Evolutionary conservation across 1,284 basidiomycete genomes (phyloP), one percentile per base, ranked within the genome.

Genomic region (Meira miltonrushii): DNA sequence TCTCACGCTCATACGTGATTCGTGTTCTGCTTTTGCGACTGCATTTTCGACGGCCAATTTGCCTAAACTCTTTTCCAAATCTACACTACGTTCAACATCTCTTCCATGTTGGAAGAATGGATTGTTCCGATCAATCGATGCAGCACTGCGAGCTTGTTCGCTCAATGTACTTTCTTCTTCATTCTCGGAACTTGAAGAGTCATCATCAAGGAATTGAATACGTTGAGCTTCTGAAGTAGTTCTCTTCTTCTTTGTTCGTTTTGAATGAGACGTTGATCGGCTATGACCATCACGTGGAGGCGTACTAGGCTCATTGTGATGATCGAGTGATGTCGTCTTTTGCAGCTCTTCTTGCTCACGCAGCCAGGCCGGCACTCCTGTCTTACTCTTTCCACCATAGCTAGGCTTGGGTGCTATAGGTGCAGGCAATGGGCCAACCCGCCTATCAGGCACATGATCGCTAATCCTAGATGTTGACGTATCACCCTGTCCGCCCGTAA

Each of bases 281-380:
- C 21, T 33, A 17, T 53, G 50, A 13, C 19, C n/a, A 53, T 39
- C 50, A 23, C 38, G 38, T 8, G 50, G 50, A 69, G 71, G 5
- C 66, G 70, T 10, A 69, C 64, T 25, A 66, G 67, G 12, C 64
- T 59, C 19, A 64, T 65, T 15, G 62, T 67, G n/a, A 41, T 53
- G 50, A 19, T 71, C 75, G 0, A 59, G 60, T 19, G 71, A 60
- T n/a, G 69, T 59, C 38, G 70, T 64, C 6, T 67, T 60, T 57
- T 72, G 71, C 38, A 75, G 55, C 58, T 70, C 68, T 43, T 78
- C 73, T 55, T 78, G 75, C 62, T 78, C 75, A 47, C 68, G 68
- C 43, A 78, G 60, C 75, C 75, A 78, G 3, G 67, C 63, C 1
- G 75, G 75, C 33, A 77, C 49, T 0, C 64, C 67, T 0, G 61